Evolutionary conservation across 1,284 basidiomycete genomes (phyloP), one percentile per base, ranked within the genome.

Genomic region (Mycena citricolor): DNA sequence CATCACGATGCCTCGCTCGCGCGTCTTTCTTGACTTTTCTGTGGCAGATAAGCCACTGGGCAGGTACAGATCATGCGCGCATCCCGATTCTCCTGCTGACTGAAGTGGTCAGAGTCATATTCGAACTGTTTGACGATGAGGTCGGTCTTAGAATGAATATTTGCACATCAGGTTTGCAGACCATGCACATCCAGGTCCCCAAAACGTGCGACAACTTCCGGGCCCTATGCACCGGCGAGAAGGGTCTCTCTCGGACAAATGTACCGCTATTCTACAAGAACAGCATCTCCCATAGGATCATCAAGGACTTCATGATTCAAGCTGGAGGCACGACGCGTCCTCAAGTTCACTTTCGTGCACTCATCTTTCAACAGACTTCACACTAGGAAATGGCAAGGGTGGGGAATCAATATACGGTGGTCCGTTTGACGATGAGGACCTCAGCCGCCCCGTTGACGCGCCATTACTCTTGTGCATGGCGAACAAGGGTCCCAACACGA

Each of bases 191-290:
- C 19, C 71, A 71, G 4, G 83, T 81, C 4, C 93, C 93, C 7
- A 86, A 86, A 65, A 92, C 92, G 5, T 77, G 75, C 42, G 93
- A 94, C 70, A 95, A 95, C 68, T 97, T 97, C 62, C 82, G 91
- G 34, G 84, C 84, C 8, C 70, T 97, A 46, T 93, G 89, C 62
- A 94, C 91, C 0, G 93, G 92, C 11, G 88, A 94, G 61, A 85
- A 83, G 59, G 90, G 91, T 12, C 59, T 83, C 1, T 87, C 84
- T 2, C 61, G 74, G 23, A 77, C 82, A 0, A 77, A 83, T 33
- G 66, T 77, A 11, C 82, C 86, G 4, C 73, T 95, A 4, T 85
- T 86, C 65, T 97, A 93, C 77, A 90, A 89, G 65, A 81, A 81
- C 57, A 80, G 76, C 46, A 80, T 82, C 33, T 72, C 93, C 13